Percentiles rank a stretch among this genome's conserved stretches.
Evolutionary conservation across 73 alveolate species (phyloP).

Genomic region (Paramecium sonneborni): DNA sequence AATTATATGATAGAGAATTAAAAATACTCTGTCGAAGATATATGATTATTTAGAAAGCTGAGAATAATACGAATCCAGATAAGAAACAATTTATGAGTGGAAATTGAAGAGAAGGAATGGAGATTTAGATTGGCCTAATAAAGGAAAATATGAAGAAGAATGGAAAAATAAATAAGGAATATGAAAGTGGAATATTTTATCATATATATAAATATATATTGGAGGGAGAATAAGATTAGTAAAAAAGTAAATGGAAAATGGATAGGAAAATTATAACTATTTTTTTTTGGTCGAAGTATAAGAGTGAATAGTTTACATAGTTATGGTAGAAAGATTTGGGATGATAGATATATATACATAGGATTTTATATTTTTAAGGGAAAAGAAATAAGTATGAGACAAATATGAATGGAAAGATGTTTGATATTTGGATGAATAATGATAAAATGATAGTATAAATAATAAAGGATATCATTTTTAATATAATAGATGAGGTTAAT

Average conservation of each 20-base stretch:
- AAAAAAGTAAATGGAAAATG: slow-evolving; percentile 74
- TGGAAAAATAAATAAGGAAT: slow-evolving; percentile 70
- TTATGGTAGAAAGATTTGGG: slow-evolving; percentile 76
- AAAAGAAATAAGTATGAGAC: slow-evolving; percentile 78
- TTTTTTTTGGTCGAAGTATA: slow-evolving; percentile 74
- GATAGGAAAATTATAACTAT: slow-evolving; percentile 75
- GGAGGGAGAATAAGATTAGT: slow-evolving; percentile 70
- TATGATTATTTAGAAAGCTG: slow-evolving; percentile 71
- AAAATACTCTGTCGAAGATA: not conserved
- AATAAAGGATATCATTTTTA: slow-evolving; percentile 72
- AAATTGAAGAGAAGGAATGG: slow-evolving; percentile 65
- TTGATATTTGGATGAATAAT: slow-evolving; percentile 37
- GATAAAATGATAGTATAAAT: slow-evolving; percentile 60
- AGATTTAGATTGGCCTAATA: slow-evolving; percentile 67
- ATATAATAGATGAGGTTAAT: slow-evolving; percentile 67
- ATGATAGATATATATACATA: slow-evolving; percentile 69
- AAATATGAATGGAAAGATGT: slow-evolving; percentile 74
- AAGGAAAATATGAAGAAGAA: slow-evolving; percentile 70
- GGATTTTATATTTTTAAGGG: slow-evolving; percentile 77
- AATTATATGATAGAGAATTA: slow-evolving; percentile 31
- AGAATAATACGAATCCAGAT: slow-evolving; percentile 60
- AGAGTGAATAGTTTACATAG: slow-evolving; percentile 78
- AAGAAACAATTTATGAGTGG: slow-evolving; percentile 78
- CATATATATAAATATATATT: slow-evolving; percentile 70
- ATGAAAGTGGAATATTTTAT: slow-evolving; percentile 68